Base-by-base conservation (phyloP, 176 grass and related monocot genomes). In the Pontederia paniculata region DNA sequence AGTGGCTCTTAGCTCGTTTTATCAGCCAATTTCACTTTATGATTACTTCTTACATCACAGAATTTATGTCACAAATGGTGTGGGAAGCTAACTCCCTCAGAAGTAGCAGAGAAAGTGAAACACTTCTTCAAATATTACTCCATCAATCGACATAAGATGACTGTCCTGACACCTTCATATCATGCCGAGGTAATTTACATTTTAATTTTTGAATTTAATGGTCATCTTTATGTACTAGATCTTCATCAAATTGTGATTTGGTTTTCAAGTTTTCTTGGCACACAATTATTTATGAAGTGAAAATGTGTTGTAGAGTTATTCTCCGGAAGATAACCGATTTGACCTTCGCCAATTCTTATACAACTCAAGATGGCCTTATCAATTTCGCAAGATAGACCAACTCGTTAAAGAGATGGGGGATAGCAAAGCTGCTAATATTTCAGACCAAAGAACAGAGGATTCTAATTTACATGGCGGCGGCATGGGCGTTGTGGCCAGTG, bases 121-220 rank as follows among this genome's bases (percentile, higher is more conserved):
- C 86, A 97, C 73, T 97, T 97, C 62, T 97, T 88, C 42, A 97
- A 90, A 61, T 84, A 90, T 62, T 90, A 97, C 31, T 72, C 93
- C n/a, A 90, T 90, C 31, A 97, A 97, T 70, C 77, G 91, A 17
- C 91, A 97, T 50, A 97, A 97, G 72, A 97, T 97, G 93, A 97
- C 93, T 49, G 93, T 97, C 48, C 63, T 97, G 64, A 97, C 93
- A 21, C 86, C 93, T 67, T 90, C 86, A 17, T 97, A 97, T 53
- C 93, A 97, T 66, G 86, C 93, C 12, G 91, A 89, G 91, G 91
- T 90, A 75, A 57, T 10, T 19, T 43, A 37, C 3, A 37, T 37
- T 5, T 37, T 37, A 6, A 37, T 37, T 37, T n/a, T 37, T 6
- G 1, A 0, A 37, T 37, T 37, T 37, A 37, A 37, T 2, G 28